Base-by-base conservation (phyloP, 495 filamentous ascomycete species). In the Margaritispora aquatica region DNA sequence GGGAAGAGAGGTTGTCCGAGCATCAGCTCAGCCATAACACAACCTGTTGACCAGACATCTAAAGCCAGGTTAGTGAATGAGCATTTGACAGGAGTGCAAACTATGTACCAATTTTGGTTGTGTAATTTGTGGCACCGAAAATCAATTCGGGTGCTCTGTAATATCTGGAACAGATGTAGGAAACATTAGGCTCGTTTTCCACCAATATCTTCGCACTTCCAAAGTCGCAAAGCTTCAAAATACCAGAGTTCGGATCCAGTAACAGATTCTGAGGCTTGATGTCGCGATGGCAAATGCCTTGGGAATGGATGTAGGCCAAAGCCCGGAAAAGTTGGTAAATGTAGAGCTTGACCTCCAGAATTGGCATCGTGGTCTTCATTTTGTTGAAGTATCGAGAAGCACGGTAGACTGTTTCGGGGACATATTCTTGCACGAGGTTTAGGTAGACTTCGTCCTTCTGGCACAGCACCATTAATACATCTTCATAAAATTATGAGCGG, bases 311-410 rank as follows among this genome's bases (percentile, higher is more conserved):
- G 74, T 97, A 99, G 53, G 94, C 94, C 62, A 99, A 81, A 36
- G 94, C 96, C 60, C 94, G 86, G 82, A 99, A 99, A 26, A 99
- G 86, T 77, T 99, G 94, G 74, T 99, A 99, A 71, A 96, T 97
- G 79, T 97, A 99, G 51, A 99, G 87, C 76, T 99, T 99, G 68
- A 97, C 91, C 72, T 97, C 94, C 54, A 99, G 81, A 71, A 90
- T 96, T 23, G 94, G 94, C 94, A 99, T 99, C 17, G 95, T 97
- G 5, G 94, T 96, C 83, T 99, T 99, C 84, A 97, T 84, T 78
- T 97, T 99, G 79, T 96, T 97, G 82, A 97, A 99, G 75, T 96
- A 97, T 51, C 94, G 83, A 46, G 94, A 97, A n/a, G 94, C 95
- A 58, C 95, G 84, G 72, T 97, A 99, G 34, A 99, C 95, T 0